Percentiles rank a stretch among this genome's conserved stretches.
Evolutionary conservation across 306 rosid species (phyloP).

Genomic region (Prunus davidiana): DNA sequence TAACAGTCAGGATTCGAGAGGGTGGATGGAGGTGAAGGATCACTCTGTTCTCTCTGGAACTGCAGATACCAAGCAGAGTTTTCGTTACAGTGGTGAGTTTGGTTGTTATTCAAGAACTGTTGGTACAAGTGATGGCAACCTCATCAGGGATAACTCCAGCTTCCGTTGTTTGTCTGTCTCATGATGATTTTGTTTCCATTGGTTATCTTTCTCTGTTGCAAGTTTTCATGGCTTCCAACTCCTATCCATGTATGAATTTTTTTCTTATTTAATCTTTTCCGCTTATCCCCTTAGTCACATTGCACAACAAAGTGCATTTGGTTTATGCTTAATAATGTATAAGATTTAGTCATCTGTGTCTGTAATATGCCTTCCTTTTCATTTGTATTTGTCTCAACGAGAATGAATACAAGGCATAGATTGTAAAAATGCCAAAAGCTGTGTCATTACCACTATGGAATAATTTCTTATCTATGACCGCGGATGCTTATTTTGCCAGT

Average conservation of each 20-base stretch:
- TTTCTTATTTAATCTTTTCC: no score
- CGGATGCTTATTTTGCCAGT: background rate
- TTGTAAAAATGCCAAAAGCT: background rate
- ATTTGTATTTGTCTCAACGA: background rate
- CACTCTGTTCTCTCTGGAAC: constrained; percentile 62
- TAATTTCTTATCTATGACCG: background rate
- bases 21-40: constrained; percentile 79
- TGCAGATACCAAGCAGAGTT: constrained; percentile 48
- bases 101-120: constrained; percentile 44
- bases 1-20: constrained; percentile 51
- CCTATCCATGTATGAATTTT: background rate
- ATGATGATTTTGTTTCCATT: background rate
- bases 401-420: background rate
- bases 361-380: background rate
- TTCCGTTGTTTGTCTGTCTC: constrained; percentile 27
- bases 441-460: background rate
- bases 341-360: background rate
- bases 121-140: constrained; percentile 35
- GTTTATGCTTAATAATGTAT: background rate
- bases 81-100: constrained; percentile 27
- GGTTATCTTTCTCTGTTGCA: background rate
- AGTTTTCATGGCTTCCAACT: background rate
- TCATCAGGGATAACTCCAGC: constrained; percentile 38
- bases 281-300: no score
- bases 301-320: background rate